These are phyloP conservation scores for Gypsophila paniculata DNA, from an alignment of 179 eudicot genomes.

Conservation along the genomic window DNA sequence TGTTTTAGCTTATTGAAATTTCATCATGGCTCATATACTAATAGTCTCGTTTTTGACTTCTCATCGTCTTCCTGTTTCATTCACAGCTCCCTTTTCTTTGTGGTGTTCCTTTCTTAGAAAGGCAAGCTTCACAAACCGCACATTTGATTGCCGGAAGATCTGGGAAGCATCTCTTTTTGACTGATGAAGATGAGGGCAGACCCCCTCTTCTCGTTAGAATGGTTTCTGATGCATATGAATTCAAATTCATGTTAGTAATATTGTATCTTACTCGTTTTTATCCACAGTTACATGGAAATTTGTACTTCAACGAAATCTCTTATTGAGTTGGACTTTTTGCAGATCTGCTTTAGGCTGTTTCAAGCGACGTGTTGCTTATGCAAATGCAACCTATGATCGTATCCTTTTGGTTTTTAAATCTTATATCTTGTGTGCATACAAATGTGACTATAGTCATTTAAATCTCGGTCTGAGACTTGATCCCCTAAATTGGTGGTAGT, in stretches of 20 bases:
- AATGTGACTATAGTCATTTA: not conserved
- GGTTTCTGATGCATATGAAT: constrained; percentile 68
- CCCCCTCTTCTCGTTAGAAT: constrained; percentile 81
- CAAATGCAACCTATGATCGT: constrained; percentile 77
- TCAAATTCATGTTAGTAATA: constrained; percentile 70
- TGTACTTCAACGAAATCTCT: not conserved
- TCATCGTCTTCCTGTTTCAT: constrained; percentile 17
- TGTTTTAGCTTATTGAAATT: not conserved
- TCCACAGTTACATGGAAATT: constrained; percentile 7
- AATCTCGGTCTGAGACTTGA: not conserved
- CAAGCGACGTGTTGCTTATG: constrained; percentile 83
- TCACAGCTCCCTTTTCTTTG: constrained; percentile 80
- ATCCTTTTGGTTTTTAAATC: constrained; percentile 40
- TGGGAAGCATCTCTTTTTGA: constrained; percentile 88
- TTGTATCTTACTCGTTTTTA: constrained; percentile 10
- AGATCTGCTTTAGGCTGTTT: constrained; percentile 82
- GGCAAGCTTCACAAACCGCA: constrained; percentile 75
- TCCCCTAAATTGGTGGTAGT: not conserved
- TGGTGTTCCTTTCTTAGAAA: constrained; percentile 77
- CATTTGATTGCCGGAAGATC: constrained; percentile 88
- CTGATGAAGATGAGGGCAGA: constrained; percentile 63
- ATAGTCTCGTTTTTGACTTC: not conserved
- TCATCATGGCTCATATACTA: not conserved
- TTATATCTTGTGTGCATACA: constrained; percentile 9
- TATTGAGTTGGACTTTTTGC: constrained; percentile 28